phyloP scores from a whole-genome alignment of 2,329 filamentous ascomycete species.

The Colletotrichum musae region DNA sequence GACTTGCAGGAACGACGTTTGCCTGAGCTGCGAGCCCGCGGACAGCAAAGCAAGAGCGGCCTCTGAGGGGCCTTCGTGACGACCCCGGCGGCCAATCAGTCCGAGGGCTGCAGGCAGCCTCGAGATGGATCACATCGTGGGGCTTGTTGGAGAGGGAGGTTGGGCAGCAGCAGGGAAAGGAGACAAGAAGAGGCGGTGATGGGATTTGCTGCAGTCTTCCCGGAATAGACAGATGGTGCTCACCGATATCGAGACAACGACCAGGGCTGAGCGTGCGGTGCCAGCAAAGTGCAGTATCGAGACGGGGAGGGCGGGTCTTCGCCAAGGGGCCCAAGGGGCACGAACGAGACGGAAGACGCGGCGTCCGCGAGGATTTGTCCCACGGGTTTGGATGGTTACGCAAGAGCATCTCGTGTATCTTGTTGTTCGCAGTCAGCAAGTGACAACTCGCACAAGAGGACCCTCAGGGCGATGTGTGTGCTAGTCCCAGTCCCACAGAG shows the following conservation, averaged over 20 bases:
- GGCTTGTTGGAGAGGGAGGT: constrained; percentile 12
- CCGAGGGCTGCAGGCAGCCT: constrained; percentile 19
- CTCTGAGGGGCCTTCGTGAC: constrained; percentile 12
- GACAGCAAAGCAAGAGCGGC: constrained; percentile 32
- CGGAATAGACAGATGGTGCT: too few relatives aligned
- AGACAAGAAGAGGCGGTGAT: constrained; percentile 33
- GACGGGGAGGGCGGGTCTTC: constrained; percentile 4
- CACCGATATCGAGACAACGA: constrained; percentile 8
- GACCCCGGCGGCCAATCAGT: constrained; percentile 20
- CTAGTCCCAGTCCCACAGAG: constrained; percentile 3
- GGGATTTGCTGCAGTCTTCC: neutral
- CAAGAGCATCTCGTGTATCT: constrained; percentile 23
- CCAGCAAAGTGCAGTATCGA: constrained; percentile 13
- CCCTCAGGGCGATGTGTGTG: constrained; percentile 4
- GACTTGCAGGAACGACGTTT: constrained; percentile 15
- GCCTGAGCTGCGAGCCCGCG: constrained; percentile 1
- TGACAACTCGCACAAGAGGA: constrained; percentile 6
- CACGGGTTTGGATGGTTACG: constrained; percentile 15
- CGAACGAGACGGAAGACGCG: constrained; percentile 18
- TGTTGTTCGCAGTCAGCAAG: constrained; percentile 3
- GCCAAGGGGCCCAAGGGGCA: neutral
- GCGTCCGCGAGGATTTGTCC: constrained; percentile 9
- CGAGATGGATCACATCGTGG: constrained; percentile 14
- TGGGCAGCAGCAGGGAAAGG: constrained; percentile 34
- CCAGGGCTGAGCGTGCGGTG: constrained; percentile 1